A percentile compares a stretch with the other conserved stretches of the same genome.
Conservation (phyloP, 371 early-diverging fungal species). For the Rhizomucor miehei region DNA sequence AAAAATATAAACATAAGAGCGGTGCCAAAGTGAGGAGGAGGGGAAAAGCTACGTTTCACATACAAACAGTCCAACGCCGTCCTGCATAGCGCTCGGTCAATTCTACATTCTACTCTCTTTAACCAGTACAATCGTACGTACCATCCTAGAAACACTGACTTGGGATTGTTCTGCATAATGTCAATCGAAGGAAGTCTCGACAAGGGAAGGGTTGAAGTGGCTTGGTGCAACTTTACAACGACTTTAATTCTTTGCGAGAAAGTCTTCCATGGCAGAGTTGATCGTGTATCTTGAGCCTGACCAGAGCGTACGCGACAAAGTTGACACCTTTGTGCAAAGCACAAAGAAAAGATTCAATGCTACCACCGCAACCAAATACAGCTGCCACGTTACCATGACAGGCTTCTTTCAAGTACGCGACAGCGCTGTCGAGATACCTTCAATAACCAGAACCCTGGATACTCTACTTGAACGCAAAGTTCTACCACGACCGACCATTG, state of each 20-base stretch:
- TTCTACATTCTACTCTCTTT: background rate
- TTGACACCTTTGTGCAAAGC: slow-evolving; percentile 20
- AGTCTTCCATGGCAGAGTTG: background rate
- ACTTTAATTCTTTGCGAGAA: background rate
- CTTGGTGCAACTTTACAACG: background rate
- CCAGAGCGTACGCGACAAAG: too few species aligned
- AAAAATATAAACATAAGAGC: background rate
- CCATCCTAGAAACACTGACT: slow-evolving; percentile 20
- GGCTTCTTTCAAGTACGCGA: slow-evolving; percentile 26
- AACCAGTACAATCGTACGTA: background rate
- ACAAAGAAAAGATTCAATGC: slow-evolving; percentile 1
- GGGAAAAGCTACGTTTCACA: slow-evolving; percentile 8
- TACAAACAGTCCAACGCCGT: slow-evolving; percentile 12
- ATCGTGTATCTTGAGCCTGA: too few species aligned
- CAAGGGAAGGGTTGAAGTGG: background rate
- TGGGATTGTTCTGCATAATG: slow-evolving; percentile 18
- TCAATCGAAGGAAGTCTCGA: background rate
- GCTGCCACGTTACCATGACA: slow-evolving; percentile 32
- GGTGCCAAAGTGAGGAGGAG: background rate
- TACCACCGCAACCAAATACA: slow-evolving; percentile 32
- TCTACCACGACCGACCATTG: background rate
- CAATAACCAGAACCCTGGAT: slow-evolving; percentile 1
- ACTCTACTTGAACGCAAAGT: background rate
- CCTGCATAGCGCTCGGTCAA: background rate
- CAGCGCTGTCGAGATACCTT: slow-evolving; percentile 1